phyloP scores from a whole-genome alignment of 768 basidiomycete species.

The Russula griseocarnosa region DNA sequence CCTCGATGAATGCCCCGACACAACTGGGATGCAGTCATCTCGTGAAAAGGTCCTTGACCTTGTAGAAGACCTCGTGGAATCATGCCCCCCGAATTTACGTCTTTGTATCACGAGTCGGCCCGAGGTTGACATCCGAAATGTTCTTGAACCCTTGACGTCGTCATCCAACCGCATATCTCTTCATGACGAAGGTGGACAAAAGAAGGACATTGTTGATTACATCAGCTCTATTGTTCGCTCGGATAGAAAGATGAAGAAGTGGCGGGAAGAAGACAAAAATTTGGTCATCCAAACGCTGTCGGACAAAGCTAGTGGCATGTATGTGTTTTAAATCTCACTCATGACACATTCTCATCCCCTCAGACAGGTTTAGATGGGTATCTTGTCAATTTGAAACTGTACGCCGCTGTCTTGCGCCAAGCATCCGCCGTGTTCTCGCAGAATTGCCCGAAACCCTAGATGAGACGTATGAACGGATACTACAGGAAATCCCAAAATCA shows the following conservation, averaged over 20 bases:
- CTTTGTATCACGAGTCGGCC: neutral
- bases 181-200: constrained; percentile 1
- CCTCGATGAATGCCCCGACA: constrained; percentile 3
- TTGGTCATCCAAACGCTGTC: neutral
- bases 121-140: neutral
- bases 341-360: neutral
- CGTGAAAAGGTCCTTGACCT: constrained; percentile 1
- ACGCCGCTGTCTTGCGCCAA: neutral
- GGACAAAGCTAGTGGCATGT: neutral
- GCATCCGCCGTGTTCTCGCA: neutral
- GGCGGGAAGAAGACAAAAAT: neutral
- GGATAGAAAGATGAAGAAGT: neutral
- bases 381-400: neutral
- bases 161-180: neutral
- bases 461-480: neutral
- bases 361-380: neutral
- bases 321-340: neutral
- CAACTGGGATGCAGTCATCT: neutral
- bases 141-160: neutral
- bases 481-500: neutral
- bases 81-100: neutral
- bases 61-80: neutral
- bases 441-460: constrained; percentile 7
- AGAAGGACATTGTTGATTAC: neutral
- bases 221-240: neutral